Evolutionary conservation across 73 alveolate species (phyloP).

Genomic region (Paramecium tetraurelia): DNA sequence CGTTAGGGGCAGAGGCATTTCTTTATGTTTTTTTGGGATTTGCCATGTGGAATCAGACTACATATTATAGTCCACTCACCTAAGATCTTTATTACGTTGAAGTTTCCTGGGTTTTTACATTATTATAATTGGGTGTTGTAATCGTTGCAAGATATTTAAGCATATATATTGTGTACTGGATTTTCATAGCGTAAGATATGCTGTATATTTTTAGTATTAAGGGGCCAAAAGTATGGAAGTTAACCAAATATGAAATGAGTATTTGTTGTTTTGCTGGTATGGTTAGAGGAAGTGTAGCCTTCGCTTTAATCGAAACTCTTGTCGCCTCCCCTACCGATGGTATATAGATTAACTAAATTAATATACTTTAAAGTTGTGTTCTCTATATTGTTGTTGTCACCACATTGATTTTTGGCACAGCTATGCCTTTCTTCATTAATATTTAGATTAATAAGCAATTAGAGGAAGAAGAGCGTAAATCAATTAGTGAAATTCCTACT

Average conservation of each 20-base stretch:
- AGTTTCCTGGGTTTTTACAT: conserved; percentile 57
- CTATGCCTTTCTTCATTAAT: conserved; percentile 57
- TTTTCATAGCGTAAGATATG: conserved; percentile 14
- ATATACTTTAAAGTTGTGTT: conserved; percentile 47
- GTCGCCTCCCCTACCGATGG: conserved; percentile 46
- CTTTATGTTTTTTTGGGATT: conserved; percentile 59
- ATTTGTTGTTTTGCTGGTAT: conserved; percentile 51
- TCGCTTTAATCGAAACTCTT: conserved; percentile 35
- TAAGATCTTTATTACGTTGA: conserved; percentile 6
- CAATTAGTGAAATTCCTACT: neutral
- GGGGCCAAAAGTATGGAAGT: conserved; percentile 37
- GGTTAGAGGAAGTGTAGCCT: conserved; percentile 49
- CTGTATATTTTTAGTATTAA: neutral
- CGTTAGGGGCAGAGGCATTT: conserved; percentile 55
- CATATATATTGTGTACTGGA: conserved; percentile 53
- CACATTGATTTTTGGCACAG: conserved; percentile 50
- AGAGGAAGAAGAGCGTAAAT: conserved; percentile 36
- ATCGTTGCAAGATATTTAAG: conserved; percentile 57
- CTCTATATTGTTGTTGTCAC: conserved; percentile 47
- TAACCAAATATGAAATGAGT: neutral
- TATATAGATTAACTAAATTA: conserved; percentile 2
- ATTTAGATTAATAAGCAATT: neutral
- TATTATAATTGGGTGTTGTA: neutral
- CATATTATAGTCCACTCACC: conserved; percentile 38
- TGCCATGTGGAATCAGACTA: conserved; percentile 54